A percentile compares a stretch with the other conserved stretches of the same genome.
Evolutionary conservation across 352 stramenopile species (phyloP).

Genomic region (Phytophthora foliorum): DNA sequence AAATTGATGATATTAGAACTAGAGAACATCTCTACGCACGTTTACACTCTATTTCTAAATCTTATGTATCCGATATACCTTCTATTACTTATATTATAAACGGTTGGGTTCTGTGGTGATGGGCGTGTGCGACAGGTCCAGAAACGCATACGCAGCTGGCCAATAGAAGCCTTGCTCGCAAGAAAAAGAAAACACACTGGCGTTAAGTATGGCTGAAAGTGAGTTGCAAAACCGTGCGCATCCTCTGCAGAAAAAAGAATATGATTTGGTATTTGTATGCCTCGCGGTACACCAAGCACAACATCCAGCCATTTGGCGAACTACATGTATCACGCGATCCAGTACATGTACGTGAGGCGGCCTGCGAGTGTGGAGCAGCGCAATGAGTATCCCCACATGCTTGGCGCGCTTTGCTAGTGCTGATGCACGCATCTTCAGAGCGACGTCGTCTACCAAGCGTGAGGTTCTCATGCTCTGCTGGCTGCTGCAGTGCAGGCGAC

Average conservation of each 20-base stretch:
- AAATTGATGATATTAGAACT: neutral
- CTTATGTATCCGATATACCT: neutral
- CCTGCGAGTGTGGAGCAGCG: neutral
- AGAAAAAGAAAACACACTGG: conserved; percentile 27
- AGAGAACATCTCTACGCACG: too few relatives aligned
- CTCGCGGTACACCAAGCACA: neutral
- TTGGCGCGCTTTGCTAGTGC: neutral
- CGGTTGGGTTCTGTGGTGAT: neutral
- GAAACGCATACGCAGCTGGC: neutral
- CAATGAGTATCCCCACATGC: neutral
- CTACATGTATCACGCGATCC: too few relatives aligned
- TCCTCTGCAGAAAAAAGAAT: conserved; percentile 22
- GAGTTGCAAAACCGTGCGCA: neutral
- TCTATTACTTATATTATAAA: neutral
- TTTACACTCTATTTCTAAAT: too few relatives aligned
- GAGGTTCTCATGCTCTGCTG: neutral
- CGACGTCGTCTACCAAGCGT: neutral
- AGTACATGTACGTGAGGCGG: too few relatives aligned
- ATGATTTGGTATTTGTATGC: conserved; percentile 8
- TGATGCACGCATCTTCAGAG: neutral
- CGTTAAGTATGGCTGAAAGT: neutral
- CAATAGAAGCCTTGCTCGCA: neutral
- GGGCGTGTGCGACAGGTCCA: neutral
- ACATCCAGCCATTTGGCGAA: neutral
- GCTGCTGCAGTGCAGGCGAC: neutral